Percentiles rank a stretch among this genome's conserved stretches.
These are phyloP conservation scores for Ampelocalamus luodianensis DNA, from an alignment of 176 grass and related monocot species.

Conservation along the genomic window DNA sequence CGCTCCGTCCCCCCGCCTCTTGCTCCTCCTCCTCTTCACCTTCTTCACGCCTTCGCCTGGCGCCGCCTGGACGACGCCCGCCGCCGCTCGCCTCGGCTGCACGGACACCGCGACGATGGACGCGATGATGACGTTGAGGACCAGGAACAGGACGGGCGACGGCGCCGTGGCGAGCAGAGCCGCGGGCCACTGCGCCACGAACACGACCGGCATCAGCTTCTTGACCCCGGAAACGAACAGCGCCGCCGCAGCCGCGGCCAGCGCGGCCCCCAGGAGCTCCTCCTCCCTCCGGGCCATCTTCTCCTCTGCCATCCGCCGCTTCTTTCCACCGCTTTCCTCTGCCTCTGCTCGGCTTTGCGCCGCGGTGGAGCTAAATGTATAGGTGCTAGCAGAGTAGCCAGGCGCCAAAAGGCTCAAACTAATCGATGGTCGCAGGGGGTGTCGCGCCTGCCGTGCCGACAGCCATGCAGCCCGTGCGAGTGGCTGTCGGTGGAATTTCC, in stretches of 20 bases:
- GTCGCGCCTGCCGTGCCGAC: conserved; percentile 58
- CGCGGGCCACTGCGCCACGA: conserved; percentile 42
- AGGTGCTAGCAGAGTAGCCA: background rate
- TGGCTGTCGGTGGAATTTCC: conserved; percentile 48
- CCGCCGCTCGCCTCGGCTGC: conserved; percentile 6
- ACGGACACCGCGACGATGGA: conserved; percentile 78
- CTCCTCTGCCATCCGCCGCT: conserved; percentile 45
- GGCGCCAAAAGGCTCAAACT: conserved; percentile 24
- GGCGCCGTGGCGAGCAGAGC: conserved; percentile 46
- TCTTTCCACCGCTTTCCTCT: background rate
- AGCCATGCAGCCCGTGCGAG: conserved; percentile 38
- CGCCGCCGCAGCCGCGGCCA: conserved; percentile 68
- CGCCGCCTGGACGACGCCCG: background rate
- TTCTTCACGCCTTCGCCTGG: conserved; percentile 31
- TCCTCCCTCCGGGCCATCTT: conserved; percentile 62
- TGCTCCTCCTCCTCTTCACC: conserved; percentile 44
- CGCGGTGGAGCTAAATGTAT: conserved; percentile 30
- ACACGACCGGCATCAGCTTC: conserved; percentile 55
- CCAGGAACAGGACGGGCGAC: conserved; percentile 70
- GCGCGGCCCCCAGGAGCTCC: conserved; percentile 75
- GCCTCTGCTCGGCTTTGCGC: background rate
- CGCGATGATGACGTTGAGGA: conserved; percentile 87
- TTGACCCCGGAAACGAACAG: conserved; percentile 76
- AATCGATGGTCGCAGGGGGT: conserved; percentile 43
- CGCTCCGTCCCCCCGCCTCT: background rate